A percentile compares a stretch with the other conserved stretches of the same genome.
phyloP scores from a whole-genome alignment of 2,329 filamentous ascomycete species.

The Phaeoacremonium minimum region DNA sequence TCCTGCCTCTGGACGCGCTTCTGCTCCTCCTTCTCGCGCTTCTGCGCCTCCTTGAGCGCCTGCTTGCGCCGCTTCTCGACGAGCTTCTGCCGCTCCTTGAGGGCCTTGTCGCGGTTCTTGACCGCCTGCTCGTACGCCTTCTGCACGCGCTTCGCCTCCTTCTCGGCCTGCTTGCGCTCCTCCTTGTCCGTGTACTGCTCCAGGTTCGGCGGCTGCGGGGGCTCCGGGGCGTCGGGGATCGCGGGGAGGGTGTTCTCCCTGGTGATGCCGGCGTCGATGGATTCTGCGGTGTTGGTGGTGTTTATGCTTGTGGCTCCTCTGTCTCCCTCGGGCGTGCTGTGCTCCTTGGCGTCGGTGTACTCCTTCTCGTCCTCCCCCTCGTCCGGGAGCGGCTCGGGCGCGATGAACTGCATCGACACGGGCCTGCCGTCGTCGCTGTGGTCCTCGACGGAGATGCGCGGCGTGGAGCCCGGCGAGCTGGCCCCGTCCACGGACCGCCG shows the following conservation, averaged over 20 bases:
- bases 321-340: conserved; percentile 33
- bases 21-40: conserved; percentile 22
- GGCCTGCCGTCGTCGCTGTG: conserved; percentile 26
- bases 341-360: conserved; percentile 9
- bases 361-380: conserved; percentile 1
- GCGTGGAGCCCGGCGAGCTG: conserved; percentile 21
- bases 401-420: conserved; percentile 10
- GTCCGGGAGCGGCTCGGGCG: conserved; percentile 10
- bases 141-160: conserved; percentile 57
- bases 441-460: conserved; percentile 40
- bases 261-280: conserved; percentile 6
- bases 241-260: conserved; percentile 28
- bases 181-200: conserved; percentile 58
- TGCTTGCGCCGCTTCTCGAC: conserved; percentile 49
- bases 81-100: conserved; percentile 59
- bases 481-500: conserved; percentile 6
- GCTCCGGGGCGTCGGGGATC: conserved; percentile 45
- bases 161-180: conserved; percentile 63
- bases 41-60: conserved; percentile 33
- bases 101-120: conserved; percentile 61
- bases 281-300: conserved; percentile 6
- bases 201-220: conserved; percentile 53
- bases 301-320: conserved; percentile 1
- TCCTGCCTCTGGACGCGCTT: conserved; percentile 7
- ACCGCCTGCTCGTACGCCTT: conserved; percentile 64